Percentiles rank a stretch among this genome's conserved stretches.
phyloP scores from a whole-genome alignment of 2,329 filamentous ascomycete species.

The Aspergillus sp. region DNA sequence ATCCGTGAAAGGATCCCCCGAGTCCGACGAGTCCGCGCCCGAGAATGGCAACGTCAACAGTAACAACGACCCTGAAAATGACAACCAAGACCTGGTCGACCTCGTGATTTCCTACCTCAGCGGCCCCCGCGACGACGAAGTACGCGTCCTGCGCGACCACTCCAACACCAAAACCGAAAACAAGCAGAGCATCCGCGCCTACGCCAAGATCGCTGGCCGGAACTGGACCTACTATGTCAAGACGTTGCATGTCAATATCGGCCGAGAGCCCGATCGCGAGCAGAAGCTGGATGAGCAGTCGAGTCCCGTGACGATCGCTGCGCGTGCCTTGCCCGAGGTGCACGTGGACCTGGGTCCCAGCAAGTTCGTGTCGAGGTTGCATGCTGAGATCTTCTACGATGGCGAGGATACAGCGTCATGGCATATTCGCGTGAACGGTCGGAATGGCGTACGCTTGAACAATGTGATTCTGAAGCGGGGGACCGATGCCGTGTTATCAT shows the following conservation, averaged over 20 bases:
- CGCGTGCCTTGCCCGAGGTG: constrained; percentile 44
- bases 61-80: constrained; percentile 19
- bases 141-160: constrained; percentile 38
- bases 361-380: constrained; percentile 70
- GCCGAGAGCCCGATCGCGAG: constrained; percentile 41
- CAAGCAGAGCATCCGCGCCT: constrained; percentile 41
- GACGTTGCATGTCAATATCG: constrained; percentile 42
- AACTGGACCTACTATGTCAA: constrained; percentile 47
- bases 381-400: constrained; percentile 68
- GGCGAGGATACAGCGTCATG: constrained; percentile 58
- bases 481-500: constrained; percentile 58
- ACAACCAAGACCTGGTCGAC: constrained; percentile 37
- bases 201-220: constrained; percentile 44
- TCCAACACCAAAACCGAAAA: constrained; percentile 40
- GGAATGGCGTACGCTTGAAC: constrained; percentile 84
- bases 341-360: constrained; percentile 84
- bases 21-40: constrained; percentile 34
- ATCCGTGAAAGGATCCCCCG: constrained; percentile 21
- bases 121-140: constrained; percentile 37
- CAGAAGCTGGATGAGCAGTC: constrained; percentile 37
- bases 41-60: constrained; percentile 36
- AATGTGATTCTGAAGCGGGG: constrained; percentile 62
- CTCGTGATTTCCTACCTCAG: constrained; percentile 41
- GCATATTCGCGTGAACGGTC: constrained; percentile 79
- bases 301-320: constrained; percentile 38